Base-by-base conservation (phyloP, 1,284 basidiomycete genomes). In the Moniliella sp. region DNA sequence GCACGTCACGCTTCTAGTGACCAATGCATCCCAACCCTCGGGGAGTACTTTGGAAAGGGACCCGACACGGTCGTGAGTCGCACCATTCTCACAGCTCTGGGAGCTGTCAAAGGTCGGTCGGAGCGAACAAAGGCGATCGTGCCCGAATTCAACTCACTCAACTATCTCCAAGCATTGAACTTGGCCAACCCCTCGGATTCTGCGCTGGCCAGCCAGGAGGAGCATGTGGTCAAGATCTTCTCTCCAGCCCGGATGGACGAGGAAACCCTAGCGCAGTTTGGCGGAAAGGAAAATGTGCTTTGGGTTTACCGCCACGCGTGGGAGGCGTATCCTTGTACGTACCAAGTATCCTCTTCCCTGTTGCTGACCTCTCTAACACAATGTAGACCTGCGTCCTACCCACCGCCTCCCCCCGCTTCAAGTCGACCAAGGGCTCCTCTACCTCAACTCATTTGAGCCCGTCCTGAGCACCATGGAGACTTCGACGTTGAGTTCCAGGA, bases 1-100 rank as follows among this genome's bases (percentile, higher is more conserved):
- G 3, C 78, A 91, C 55, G 83, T 91, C 31, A 91, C 88, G 4
- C 69, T 88, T 11, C 65, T 94, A 28, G 70, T 76, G 9, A 94
- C 88, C 1, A 75, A 72, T 3, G 66, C 74, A 1, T 61, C 71
- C 2, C 61, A 62, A 3, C 69, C 78, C 67, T 72, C 40, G 66
- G 79, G 0, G 61, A 64, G 3, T 84, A 83, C 62, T 86, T 94
- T 59, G 69, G 68, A 0, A 12, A 42, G 5, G 42, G 44, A 17
- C 63, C 75, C 13, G 48, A 66, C 4, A 41, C 64, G 0, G 60
- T 59, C 7, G 64, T 76, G 3, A 78, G 84, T 0, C 65, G 61
- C 12, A 72, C 71, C 38, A 67, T 91, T 36, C 63, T 93, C 32
- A 84, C n/a, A n/a, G n/a, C n/a, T n/a, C n/a, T n/a, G n/a, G n/a